These are phyloP conservation scores for Populus euphratica DNA, from an alignment of 345 rosid genomes.

Conservation along the genomic window DNA sequence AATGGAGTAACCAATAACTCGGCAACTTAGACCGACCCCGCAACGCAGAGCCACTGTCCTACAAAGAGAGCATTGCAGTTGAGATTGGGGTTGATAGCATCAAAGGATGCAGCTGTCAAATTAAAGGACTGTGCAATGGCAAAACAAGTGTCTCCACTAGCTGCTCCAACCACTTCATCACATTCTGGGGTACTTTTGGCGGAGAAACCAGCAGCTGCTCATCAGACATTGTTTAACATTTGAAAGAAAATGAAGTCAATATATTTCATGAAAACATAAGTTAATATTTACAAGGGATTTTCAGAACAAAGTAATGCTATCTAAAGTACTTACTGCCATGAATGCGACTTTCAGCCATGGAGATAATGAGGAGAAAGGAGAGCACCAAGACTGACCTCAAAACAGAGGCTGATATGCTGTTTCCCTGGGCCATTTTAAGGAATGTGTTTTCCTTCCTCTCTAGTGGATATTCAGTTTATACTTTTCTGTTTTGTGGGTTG, in stretches of 20 bases:
- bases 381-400: conserved; percentile 7
- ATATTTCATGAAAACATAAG: background rate
- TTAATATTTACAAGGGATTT: background rate
- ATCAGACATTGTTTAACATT: background rate
- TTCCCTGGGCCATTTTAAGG: no score
- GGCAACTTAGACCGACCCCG: background rate
- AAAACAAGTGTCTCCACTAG: conserved; percentile 14
- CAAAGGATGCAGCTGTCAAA: background rate
- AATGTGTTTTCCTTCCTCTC: no score
- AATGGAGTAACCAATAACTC: background rate
- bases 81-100: conserved; percentile 36
- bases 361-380: conserved; percentile 19
- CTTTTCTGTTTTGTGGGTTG: no score
- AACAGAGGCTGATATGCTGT: background rate
- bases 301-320: no score
- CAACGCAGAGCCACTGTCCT: conserved; percentile 40
- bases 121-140: background rate
- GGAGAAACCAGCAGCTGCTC: background rate
- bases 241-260: background rate
- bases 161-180: conserved; percentile 7
- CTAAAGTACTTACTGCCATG: background rate
- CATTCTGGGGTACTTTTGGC: background rate
- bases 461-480: no score
- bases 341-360: conserved; percentile 19
- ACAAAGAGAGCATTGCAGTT: conserved; percentile 20